Percentiles rank a stretch among this genome's conserved stretches.
Conservation (phyloP, 345 rosid species). For the Citrus sp. region DNA sequence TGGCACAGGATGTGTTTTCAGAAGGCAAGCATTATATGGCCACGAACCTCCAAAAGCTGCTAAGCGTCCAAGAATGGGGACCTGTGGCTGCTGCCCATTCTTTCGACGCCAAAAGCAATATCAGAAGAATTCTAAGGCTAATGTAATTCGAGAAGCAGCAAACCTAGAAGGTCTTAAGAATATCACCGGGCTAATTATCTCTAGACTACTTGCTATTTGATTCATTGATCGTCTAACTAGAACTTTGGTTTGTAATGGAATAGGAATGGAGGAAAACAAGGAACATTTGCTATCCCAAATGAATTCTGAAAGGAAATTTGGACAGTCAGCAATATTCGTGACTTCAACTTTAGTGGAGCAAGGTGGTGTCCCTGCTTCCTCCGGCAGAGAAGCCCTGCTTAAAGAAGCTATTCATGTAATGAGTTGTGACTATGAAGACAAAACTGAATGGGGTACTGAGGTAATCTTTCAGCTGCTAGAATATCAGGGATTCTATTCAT, state of each 20-base stretch:
- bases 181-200: background rate
- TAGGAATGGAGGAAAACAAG: conserved; percentile 65
- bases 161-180: conserved; percentile 50
- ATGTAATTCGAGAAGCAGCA: conserved; percentile 43
- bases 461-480: conserved; percentile 31
- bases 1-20: conserved; percentile 96
- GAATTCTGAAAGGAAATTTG: conserved; percentile 88
- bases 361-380: conserved; percentile 95
- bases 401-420: conserved; percentile 99
- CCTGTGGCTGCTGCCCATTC: conserved; percentile 89
- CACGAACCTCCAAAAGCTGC: conserved; percentile 87
- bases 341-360: conserved; percentile 89
- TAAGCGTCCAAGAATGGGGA: conserved; percentile 91
- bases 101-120: conserved; percentile 58
- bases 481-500: background rate
- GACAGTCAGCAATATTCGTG: conserved; percentile 82
- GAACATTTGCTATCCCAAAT: conserved; percentile 77
- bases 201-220: background rate
- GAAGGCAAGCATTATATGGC: conserved; percentile 88
- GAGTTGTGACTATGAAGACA: conserved; percentile 96
- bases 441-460: conserved; percentile 95
- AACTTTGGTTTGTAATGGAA: background rate
- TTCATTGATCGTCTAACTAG: background rate
- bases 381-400: conserved; percentile 85
- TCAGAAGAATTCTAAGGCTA: conserved; percentile 41